phyloP scores from a whole-genome alignment of 768 basidiomycete genomes.

The Tylopilus intermedius region DNA sequence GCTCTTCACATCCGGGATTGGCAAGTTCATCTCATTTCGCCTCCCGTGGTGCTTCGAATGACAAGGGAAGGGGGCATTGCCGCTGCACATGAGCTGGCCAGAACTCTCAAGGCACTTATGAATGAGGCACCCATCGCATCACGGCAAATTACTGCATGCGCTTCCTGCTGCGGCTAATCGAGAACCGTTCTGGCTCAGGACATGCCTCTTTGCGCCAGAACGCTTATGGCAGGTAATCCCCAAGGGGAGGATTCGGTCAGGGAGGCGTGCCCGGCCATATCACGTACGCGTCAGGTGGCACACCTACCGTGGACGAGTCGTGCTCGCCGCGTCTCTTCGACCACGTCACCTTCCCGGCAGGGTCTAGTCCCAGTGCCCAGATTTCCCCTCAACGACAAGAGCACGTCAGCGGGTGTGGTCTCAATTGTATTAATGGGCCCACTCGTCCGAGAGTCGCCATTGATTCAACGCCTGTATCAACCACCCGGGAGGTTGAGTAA shows the following conservation, averaged over 20 bases:
- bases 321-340: not conserved
- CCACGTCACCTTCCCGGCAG: not conserved
- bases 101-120: slow-evolving; percentile 9
- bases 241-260: not conserved
- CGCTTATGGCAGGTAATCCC: slow-evolving; percentile 15
- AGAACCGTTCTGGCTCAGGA: slow-evolving; percentile 3
- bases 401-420: too few species aligned
- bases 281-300: slow-evolving; percentile 1
- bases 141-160: slow-evolving; percentile 7
- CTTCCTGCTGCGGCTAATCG: slow-evolving; percentile 10
- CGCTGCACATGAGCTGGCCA: slow-evolving; percentile 2
- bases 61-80: not conserved
- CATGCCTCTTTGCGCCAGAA: slow-evolving; percentile 13
- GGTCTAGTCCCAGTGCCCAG: too few species aligned
- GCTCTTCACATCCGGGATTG: not conserved
- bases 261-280: not conserved
- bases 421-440: too few species aligned
- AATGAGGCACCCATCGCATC: slow-evolving; percentile 12
- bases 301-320: not conserved
- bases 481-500: not conserved
- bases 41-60: slow-evolving; percentile 14
- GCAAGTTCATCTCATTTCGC: slow-evolving; percentile 21
- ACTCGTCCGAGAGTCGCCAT: not conserved
- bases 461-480: not conserved
- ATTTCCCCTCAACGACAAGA: too few species aligned